Evolutionary conservation across 1,284 basidiomycete genomes (phyloP).

Genomic region (Trichosporon ovoides): DNA sequence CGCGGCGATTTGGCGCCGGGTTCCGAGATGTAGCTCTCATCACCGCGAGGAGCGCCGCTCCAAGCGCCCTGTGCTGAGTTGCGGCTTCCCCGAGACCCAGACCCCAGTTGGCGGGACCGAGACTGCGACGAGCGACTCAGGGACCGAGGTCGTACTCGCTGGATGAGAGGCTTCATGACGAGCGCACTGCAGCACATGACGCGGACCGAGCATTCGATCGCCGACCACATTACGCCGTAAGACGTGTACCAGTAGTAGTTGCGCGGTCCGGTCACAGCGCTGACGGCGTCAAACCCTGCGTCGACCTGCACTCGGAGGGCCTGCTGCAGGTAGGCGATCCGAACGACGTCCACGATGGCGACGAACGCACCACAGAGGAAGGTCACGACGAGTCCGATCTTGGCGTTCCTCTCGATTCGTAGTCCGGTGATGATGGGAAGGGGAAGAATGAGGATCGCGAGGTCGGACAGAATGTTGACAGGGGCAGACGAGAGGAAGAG

Average conservation of each 20-base stretch:
- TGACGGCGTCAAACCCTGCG: constrained; percentile 12
- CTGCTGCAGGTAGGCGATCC: constrained; percentile 44
- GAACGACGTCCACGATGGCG: constrained; percentile 44
- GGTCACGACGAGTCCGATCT: constrained; percentile 43
- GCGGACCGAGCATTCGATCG: constrained; percentile 45
- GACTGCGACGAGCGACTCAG: neutral
- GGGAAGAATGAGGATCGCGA: constrained; percentile 45
- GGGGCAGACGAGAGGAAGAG: constrained; percentile 46
- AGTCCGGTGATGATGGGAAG: constrained; percentile 46
- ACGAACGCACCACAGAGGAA: constrained; percentile 47
- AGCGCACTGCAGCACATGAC: constrained; percentile 44
- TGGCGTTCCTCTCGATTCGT: constrained; percentile 44
- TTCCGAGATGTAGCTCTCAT: constrained; percentile 4
- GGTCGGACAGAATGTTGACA: constrained; percentile 47
- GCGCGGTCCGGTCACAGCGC: constrained; percentile 17
- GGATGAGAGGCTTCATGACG: constrained; percentile 46
- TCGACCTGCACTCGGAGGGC: constrained; percentile 30
- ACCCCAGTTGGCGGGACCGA: neutral
- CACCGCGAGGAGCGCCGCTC: neutral
- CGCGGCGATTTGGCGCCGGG: constrained; percentile 9
- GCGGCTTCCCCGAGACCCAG: neutral
- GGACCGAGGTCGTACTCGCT: constrained; percentile 20
- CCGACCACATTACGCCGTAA: constrained; percentile 45
- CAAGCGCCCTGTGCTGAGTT: neutral
- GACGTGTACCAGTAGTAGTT: constrained; percentile 41